Evolutionary conservation across 495 filamentous ascomycete genomes (phyloP), one percentile per base, ranked within the genome.

Genomic region (Poronia punctata): DNA sequence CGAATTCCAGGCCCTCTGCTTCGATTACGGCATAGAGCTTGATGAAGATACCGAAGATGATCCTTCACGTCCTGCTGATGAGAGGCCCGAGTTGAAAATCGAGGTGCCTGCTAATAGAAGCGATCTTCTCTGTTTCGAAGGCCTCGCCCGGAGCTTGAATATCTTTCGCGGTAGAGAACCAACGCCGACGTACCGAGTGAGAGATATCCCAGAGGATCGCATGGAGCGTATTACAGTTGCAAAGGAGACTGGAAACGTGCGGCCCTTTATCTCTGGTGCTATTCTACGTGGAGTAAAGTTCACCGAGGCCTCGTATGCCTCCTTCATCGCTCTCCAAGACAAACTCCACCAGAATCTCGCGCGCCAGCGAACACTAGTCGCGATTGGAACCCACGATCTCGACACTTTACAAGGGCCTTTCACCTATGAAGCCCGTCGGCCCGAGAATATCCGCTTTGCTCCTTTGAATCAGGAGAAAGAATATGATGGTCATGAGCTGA

Each of bases 71-170:
- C 76, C 82, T 35, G 75, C 83, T 46, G 72, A 86, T 60, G 86
- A 94, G 66, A 76, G 86, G 5, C 82, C 93, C 32, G 83, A 97
- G 67, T 75, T 97, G 57, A 95, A 94, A 74, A 97, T 99, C 58
- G 92, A 99, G 63, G 94, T 99, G 58, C 92, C 92, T 45, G 92
- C 92, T 48, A 99, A 99, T 62, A 79, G 90, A 75, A 97, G 97
- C 79, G 92, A 99, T 56, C 83, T 97, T 79, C 79, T 99, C 20
- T 99, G 92, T 59, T 95, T 96, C 67, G 92, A 99, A 66, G 92
- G 92, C 33, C 93, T 99, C 59, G 82, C 87, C 35, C 74, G 95
- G 52, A 90, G 90, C 78, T 74, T 99, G 40, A 95, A 95, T 57
- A 85, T 99, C 63, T 99, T 97, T 81, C 66, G 82, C 39, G 84